A percentile compares a stretch with the other conserved stretches of the same genome.
Evolutionary conservation across 306 rosid species (phyloP).

Genomic region (Cyamopsis tetragonoloba): DNA sequence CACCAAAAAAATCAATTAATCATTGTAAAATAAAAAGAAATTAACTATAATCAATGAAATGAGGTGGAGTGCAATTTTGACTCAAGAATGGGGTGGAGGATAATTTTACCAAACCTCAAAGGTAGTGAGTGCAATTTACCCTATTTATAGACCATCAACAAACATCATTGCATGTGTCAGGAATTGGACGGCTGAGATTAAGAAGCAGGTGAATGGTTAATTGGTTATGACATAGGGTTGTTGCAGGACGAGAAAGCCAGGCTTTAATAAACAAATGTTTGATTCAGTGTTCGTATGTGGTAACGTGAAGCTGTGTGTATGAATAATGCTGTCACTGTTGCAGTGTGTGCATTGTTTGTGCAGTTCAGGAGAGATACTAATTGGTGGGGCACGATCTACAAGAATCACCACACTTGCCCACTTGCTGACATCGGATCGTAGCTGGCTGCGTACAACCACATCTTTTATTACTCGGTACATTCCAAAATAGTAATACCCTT

Average conservation of each 20-base stretch:
- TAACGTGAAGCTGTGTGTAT: background rate
- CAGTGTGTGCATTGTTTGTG: background rate
- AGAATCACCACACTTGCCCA: background rate
- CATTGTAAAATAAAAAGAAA: too few species aligned
- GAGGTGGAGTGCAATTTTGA: too few species aligned
- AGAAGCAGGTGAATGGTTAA: background rate
- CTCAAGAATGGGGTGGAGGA: too few species aligned
- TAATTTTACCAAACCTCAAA: too few species aligned
- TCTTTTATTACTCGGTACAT: too few species aligned
- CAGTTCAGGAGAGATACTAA: background rate
- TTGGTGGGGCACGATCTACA: background rate
- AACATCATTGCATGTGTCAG: background rate
- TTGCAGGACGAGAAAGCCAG: constrained; percentile 1
- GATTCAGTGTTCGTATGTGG: background rate
- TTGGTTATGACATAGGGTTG: background rate
- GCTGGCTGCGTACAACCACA: too few species aligned
- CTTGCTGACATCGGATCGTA: background rate
- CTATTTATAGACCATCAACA: background rate
- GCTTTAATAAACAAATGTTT: constrained; percentile 9
- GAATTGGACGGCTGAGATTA: background rate
- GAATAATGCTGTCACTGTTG: background rate
- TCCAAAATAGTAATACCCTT: too few species aligned
- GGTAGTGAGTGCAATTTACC: too few species aligned
- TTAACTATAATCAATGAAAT: too few species aligned
- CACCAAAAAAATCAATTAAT: too few species aligned